A percentile compares a stretch with the other conserved stretches of the same genome.
Conservation (phyloP, 2,329 filamentous ascomycete species). For the Amphichorda felina region DNA sequence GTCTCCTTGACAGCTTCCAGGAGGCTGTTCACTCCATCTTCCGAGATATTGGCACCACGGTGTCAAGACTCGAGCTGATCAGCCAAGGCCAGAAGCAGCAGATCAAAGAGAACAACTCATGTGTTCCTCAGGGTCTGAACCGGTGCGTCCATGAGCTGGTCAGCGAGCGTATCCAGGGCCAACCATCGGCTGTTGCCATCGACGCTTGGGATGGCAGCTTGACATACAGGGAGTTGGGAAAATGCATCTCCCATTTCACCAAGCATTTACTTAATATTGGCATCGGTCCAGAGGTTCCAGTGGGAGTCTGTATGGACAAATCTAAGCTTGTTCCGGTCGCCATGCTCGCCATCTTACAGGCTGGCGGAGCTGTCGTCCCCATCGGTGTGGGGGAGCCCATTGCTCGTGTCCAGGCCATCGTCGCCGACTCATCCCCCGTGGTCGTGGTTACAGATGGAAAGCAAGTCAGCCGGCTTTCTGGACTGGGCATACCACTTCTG, state of each 20-base stretch:
- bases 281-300: conserved; percentile 1
- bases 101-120: background rate
- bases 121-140: background rate
- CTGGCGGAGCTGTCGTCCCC: conserved; percentile 17
- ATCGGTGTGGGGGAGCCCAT: conserved; percentile 9
- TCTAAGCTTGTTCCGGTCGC: conserved; percentile 2
- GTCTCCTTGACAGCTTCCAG: conserved; percentile 3
- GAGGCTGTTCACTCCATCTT: conserved; percentile 3
- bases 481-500: background rate
- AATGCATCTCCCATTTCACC: conserved; percentile 1
- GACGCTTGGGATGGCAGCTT: conserved; percentile 6
- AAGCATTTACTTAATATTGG: background rate
- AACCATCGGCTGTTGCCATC: conserved; percentile 6
- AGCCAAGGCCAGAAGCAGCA: conserved; percentile 3
- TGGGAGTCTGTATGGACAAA: conserved; percentile 7
- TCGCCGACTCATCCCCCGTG: conserved; percentile 11
- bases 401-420: conserved; percentile 1
- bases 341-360: conserved; percentile 3
- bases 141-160: conserved; percentile 2
- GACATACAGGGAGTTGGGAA: conserved; percentile 5
- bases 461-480: background rate
- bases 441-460: conserved; percentile 1
- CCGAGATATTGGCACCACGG: conserved; percentile 3
- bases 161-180: background rate
- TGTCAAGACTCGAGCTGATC: conserved; percentile 2